Evolutionary conservation across 768 basidiomycete genomes (phyloP), one percentile per base, ranked within the genome.

Genomic region (Hysterangium stoloniferum): DNA sequence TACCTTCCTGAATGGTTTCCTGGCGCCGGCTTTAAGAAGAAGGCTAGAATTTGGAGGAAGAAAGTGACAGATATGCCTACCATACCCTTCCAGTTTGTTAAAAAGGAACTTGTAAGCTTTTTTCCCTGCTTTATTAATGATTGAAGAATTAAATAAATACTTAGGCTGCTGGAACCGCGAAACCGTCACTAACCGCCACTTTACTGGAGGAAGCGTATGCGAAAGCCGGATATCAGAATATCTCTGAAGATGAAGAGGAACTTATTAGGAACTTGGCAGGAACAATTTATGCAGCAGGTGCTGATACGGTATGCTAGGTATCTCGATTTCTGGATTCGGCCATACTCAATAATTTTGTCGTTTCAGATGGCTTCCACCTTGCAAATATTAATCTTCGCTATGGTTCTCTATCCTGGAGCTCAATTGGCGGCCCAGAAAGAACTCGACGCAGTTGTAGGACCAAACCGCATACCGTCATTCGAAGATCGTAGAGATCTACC

Each of bases 1-100:
- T 61, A 76, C 56, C 59, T 86, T 27, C 86, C 86, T 0, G 58
- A 60, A 33, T 86, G 82, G 80, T 66, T 77, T 41, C 86, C 86
- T 20, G 83, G 84, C 11, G 73, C 78, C 5, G 74, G 73, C 2
- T 90, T 87, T 67, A 76, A 78, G 62, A 64, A 66, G 17, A 82
- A 81, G 52, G 83, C 84, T 0, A 64, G 52, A 8, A 52, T 17
- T 19, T 57, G 56, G 57, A 52, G 51, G 4, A 44, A 54, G 17
- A 46, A 48, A n/a, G 56, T 64, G 0, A 48, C 55, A 9, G 53
- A 56, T 15, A 54, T 61, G 55, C 33, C 56, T 9, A 46, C 61
- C 19, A 53, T 59, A 20, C 57, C 62, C 8, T 58, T 52, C 32
- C 28, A 46, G 11, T 54, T 52, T 1, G 54, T 57, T 7, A 57